A percentile compares a stretch with the other conserved stretches of the same genome.
Conservation (phyloP, 306 rosid species). For the Argentina anserina region DNA sequence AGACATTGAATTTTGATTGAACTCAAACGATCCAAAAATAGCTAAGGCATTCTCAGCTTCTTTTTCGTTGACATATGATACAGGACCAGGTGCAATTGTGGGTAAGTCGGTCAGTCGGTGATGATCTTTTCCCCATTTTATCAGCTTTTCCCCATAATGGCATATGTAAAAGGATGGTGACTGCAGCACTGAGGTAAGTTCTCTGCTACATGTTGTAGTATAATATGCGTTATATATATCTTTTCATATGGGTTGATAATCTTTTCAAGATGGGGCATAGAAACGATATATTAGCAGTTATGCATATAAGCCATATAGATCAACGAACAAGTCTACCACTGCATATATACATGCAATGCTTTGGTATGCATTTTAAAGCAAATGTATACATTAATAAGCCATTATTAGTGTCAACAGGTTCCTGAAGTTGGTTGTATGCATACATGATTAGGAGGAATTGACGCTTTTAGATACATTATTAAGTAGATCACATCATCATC, state of each 20-base stretch:
- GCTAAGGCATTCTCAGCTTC: constrained; percentile 35
- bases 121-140: constrained; percentile 34
- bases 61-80: constrained; percentile 37
- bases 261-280: too few relatives aligned
- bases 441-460: background rate
- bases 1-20: constrained; percentile 38
- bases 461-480: background rate
- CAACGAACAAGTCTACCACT: too few relatives aligned
- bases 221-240: too few relatives aligned
- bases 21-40: constrained; percentile 35
- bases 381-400: too few relatives aligned
- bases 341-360: too few relatives aligned
- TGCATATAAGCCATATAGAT: too few relatives aligned
- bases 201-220: constrained; percentile 23
- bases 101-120: constrained; percentile 33
- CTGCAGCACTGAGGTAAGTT: constrained; percentile 31
- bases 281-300: too few relatives aligned
- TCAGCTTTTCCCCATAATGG: constrained; percentile 35
- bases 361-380: too few relatives aligned
- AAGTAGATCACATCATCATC: background rate
- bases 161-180: constrained; percentile 37
- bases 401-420: too few relatives aligned
- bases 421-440: background rate
- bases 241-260: too few relatives aligned
- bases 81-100: constrained; percentile 32